Evolutionary conservation across 805 yeast species (phyloP).

Genomic region (Candida nitratophila): DNA sequence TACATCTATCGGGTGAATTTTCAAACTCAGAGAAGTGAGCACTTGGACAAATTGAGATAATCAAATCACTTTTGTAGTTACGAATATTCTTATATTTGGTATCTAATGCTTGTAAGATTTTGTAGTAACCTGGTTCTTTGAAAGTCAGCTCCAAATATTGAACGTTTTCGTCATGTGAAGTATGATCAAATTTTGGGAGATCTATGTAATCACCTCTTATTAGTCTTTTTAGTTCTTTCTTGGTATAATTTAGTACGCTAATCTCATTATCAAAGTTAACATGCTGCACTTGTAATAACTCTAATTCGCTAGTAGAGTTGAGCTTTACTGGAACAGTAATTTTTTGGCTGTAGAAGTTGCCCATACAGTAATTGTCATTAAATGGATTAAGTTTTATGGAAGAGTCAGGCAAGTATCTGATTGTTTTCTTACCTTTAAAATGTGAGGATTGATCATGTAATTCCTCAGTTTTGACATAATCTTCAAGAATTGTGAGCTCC

Average conservation of each 20-base stretch:
- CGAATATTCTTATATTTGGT: constrained; percentile 45
- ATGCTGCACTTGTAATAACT: constrained; percentile 56
- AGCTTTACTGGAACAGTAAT: constrained; percentile 64
- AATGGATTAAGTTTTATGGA: constrained; percentile 80
- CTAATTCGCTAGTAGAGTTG: constrained; percentile 73
- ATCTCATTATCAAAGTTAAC: constrained; percentile 48
- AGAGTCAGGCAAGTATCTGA: constrained; percentile 86
- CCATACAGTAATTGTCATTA: constrained; percentile 57
- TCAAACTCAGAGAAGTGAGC: constrained; percentile 43
- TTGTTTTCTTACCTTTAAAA: constrained; percentile 79
- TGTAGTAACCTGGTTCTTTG: constrained; percentile 68
- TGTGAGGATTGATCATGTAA: constrained; percentile 48
- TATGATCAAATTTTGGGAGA: constrained; percentile 11
- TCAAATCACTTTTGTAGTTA: constrained; percentile 50
- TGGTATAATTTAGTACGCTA: constrained; percentile 45
- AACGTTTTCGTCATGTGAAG: constrained; percentile 30
- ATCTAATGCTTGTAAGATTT: constrained; percentile 62
- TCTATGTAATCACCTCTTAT: constrained; percentile 19
- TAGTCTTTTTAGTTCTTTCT: constrained; percentile 42
- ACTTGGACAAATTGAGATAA: constrained; percentile 72
- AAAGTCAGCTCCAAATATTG: constrained; percentile 63
- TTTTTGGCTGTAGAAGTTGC: constrained; percentile 23
- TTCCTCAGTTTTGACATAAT: constrained; percentile 26
- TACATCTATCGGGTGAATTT: constrained; percentile 46
- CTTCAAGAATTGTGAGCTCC: constrained; percentile 25